Percentiles rank a stretch among this genome's conserved stretches.
Evolutionary conservation across 2,329 filamentous ascomycete genomes (phyloP).

Genomic region (Microthyrium microscopicum): DNA sequence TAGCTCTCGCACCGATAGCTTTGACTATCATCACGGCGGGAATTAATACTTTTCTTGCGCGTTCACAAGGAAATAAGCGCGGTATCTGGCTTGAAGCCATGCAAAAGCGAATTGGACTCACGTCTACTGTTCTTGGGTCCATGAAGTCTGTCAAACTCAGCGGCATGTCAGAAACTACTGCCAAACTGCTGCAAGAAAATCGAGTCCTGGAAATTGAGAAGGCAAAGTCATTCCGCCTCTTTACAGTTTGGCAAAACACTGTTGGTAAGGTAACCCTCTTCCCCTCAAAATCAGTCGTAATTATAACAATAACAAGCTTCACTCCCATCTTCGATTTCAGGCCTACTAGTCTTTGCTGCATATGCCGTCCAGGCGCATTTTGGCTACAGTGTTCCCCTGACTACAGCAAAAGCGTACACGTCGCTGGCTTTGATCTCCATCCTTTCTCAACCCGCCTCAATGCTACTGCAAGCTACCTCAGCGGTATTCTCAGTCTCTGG

Average conservation of each 20-base stretch:
- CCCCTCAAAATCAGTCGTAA: background rate
- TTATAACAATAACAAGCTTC: background rate
- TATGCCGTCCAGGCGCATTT: background rate
- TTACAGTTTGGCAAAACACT: background rate
- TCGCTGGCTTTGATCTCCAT: background rate
- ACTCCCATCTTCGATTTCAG: background rate
- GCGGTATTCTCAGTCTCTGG: background rate
- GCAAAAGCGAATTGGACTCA: slow-evolving; percentile 2
- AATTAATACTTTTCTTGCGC: background rate
- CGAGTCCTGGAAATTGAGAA: background rate
- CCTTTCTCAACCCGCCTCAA: background rate
- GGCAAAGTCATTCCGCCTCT: background rate
- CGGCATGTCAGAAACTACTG: background rate
- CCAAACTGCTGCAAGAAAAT: background rate
- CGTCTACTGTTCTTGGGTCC: background rate
- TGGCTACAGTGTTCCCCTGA: background rate
- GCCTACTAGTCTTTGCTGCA: slow-evolving; percentile 1
- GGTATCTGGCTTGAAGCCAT: background rate
- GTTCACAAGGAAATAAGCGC: background rate
- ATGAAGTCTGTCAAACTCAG: slow-evolving; percentile 1
- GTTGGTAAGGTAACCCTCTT: background rate
- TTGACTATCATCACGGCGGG: background rate
- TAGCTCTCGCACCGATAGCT: background rate
- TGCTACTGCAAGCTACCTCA: background rate
- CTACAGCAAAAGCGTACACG: slow-evolving; percentile 3